A percentile compares a stretch with the other conserved stretches of the same genome.
Evolutionary conservation across 176 grass and related monocot genomes (phyloP).

Genomic region (barley (Hordeum vulgare)): MorexV3_pseudomolecules_assembly NC_058524.1:523781060-523781559

Average conservation of each 20-base stretch:
- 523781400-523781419: background rate
- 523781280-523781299: no score
- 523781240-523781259: background rate
- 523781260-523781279: background rate
- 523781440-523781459: background rate
- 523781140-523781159: constrained; percentile 6
- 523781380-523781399: background rate
- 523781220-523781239: background rate
- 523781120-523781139: background rate
- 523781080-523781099: background rate
- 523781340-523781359: no score
- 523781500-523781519: background rate
- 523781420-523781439: background rate
- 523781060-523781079: background rate
- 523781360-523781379: no score
- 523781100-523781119: background rate
- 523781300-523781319: no score
- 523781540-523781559: background rate
- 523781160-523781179: background rate
- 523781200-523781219: background rate
- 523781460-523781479: background rate
- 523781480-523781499: background rate
- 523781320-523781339: no score
- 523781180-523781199: background rate
- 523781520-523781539: background rate